A percentile compares a stretch with the other conserved stretches of the same genome.
These are phyloP conservation scores for Drosera spatulata DNA, from an alignment of 179 eudicot species.

Conservation along the genomic window DNA sequence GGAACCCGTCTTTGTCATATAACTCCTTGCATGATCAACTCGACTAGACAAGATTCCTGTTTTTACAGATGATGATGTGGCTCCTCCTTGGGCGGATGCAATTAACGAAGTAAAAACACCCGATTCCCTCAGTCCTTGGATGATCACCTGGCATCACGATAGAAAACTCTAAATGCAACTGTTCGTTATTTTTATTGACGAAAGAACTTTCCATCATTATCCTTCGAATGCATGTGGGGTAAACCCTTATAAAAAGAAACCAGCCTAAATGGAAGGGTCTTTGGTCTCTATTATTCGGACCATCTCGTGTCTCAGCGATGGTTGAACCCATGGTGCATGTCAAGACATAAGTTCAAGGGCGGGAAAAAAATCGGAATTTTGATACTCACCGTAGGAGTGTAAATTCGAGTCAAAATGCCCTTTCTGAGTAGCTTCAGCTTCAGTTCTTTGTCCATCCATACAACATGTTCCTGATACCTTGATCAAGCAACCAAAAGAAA, in stretches of 20 bases:
- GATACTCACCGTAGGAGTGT: slow-evolving; percentile 62
- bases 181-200: no score
- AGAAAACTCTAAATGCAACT: no score
- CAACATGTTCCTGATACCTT: slow-evolving; percentile 73
- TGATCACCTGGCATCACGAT: slow-evolving; percentile 30
- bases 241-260: no score
- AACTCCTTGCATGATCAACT: slow-evolving; percentile 8
- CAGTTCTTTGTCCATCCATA: slow-evolving; percentile 41
- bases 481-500: not conserved
- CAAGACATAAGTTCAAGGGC: no score
- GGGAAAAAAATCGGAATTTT: no score
- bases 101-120: slow-evolving; percentile 57
- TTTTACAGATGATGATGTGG: slow-evolving; percentile 19
- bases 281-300: no score
- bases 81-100: slow-evolving; percentile 34
- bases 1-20: slow-evolving; percentile 19
- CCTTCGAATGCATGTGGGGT: no score
- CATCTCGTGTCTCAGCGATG: no score
- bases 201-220: no score
- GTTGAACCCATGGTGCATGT: no score
- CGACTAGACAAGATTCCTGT: slow-evolving; percentile 21
- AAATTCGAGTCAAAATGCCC: slow-evolving; percentile 56
- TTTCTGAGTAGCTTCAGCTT: slow-evolving; percentile 36
- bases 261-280: no score
- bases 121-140: slow-evolving; percentile 64